Base-by-base conservation (phyloP, 768 basidiomycete genomes). In the Suillus luteus region DNA sequence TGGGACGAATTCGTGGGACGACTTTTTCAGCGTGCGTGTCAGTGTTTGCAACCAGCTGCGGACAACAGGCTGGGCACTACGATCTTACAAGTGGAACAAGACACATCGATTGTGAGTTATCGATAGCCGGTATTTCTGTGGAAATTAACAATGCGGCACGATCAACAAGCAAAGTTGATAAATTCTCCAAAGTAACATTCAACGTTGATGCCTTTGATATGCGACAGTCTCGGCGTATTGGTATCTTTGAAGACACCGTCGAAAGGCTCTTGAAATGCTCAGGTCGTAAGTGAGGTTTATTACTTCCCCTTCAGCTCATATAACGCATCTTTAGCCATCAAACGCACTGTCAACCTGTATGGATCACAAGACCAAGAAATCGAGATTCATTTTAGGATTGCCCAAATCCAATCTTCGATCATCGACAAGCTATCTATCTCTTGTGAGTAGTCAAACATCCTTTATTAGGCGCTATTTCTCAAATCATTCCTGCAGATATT, bases 51-150 rank as follows among this genome's bases (percentile, higher is more conserved):
- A 37, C 19, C 52, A 54, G 33, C 19, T 54, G 31, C 31, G 5
- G 33, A 54, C 52, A 35, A 54, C 52, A n/a, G 52, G 52, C 19
- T 54, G 52, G 52, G 31, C 52, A n/a, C 35, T 54, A n/a, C 52
- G 52, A 37, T 33, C 52, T 7, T 54, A 54, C 31, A 54, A 54
- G 33, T 54, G 52, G 52, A n/a, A n/a, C 33, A 35, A 54, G 33
- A 35, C 19, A 10, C 19, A 54, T n/a, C 35, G 52, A 11, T 54
- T 54, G 52, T 54, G 52, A 54, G 52, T 54, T 3, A n/a, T 33
- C 10, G 12, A 35, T n/a, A n/a, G n/a, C 6, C 35, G 19, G 6
- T 6, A n/a, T 54, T 33, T 14, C 5, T 54, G 2, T 54, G 19
- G 10, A 3, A 37, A 35, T 54, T 54, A 35, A 54, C 19, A 3